A percentile compares a stretch with the other conserved stretches of the same genome.
Conservation (phyloP, 2,329 filamentous ascomycete genomes). For the Fusarium nisikadoi region DNA sequence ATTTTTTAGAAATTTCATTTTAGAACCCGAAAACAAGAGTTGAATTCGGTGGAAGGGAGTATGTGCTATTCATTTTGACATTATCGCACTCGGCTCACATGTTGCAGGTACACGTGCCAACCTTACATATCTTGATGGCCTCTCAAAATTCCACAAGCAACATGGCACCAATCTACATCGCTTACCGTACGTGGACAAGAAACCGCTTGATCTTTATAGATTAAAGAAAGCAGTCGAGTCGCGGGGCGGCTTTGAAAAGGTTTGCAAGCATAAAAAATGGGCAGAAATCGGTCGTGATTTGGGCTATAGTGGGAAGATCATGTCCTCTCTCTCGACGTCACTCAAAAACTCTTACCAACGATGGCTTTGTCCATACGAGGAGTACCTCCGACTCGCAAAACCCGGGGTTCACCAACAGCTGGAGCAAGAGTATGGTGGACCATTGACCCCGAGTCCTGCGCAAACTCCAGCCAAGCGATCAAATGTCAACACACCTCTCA, state of each 20-base stretch:
- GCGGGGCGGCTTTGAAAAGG: slow-evolving; percentile 92
- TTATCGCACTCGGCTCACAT: slow-evolving; percentile 48
- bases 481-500: slow-evolving; percentile 67
- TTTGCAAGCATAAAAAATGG: slow-evolving; percentile 99
- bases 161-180: slow-evolving; percentile 94
- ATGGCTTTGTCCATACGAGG: slow-evolving; percentile 97
- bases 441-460: slow-evolving; percentile 80
- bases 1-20: slow-evolving; percentile 87
- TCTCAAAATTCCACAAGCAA: slow-evolving; percentile 96
- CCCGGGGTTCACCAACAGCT: slow-evolving; percentile 96
- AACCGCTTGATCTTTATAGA: slow-evolving; percentile 93
- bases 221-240: slow-evolving; percentile 97
- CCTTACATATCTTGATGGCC: slow-evolving; percentile 92
- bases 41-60: slow-evolving; percentile 99
- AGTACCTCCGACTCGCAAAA: slow-evolving; percentile 90
- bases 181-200: slow-evolving; percentile 96
- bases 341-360: slow-evolving; percentile 98
- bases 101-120: slow-evolving; percentile 87
- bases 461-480: slow-evolving; percentile 77
- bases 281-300: slow-evolving; percentile 96
- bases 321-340: slow-evolving; percentile 97
- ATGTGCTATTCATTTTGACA: slow-evolving; percentile 52
- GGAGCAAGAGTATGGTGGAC: slow-evolving; percentile 91
- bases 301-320: slow-evolving; percentile 98
- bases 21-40: slow-evolving; percentile 91